phyloP scores from a whole-genome alignment of 2,329 filamentous ascomycete species.

The Fusarium haematococcum region DNA sequence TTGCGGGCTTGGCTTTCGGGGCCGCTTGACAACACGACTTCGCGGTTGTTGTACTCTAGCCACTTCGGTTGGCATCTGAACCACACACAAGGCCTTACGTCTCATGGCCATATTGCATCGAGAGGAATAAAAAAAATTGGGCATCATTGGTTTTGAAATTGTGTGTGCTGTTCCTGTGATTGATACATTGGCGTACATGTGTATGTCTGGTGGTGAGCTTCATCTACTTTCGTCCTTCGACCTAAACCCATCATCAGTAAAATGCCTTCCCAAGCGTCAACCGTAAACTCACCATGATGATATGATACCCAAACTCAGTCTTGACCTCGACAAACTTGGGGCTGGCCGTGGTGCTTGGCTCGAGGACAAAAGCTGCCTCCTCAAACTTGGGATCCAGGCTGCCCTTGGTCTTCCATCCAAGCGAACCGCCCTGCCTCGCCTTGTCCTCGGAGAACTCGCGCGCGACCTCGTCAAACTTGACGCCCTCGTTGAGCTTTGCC shows the following conservation, averaged over 20 bases:
- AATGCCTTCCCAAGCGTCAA: neutral
- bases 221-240: conserved; percentile 56
- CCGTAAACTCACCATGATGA: conserved; percentile 73
- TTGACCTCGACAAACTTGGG: conserved; percentile 78
- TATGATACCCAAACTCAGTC: conserved; percentile 82
- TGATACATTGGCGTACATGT: neutral
- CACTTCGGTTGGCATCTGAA: conserved; percentile 61
- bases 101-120: conserved; percentile 51
- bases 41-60: conserved; percentile 62
- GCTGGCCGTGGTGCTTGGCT: conserved; percentile 71
- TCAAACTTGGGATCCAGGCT: conserved; percentile 77
- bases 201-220: neutral
- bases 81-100: conserved; percentile 50
- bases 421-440: conserved; percentile 74
- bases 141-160: conserved; percentile 43
- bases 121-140: conserved; percentile 56
- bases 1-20: conserved; percentile 49
- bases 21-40: conserved; percentile 51
- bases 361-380: conserved; percentile 76
- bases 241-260: conserved; percentile 42
- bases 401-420: conserved; percentile 80
- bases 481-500: conserved; percentile 73
- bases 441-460: conserved; percentile 82
- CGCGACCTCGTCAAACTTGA: conserved; percentile 81
- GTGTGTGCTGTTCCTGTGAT: conserved; percentile 3